Base-by-base conservation (phyloP, 345 rosid species). In the Rhodomyrtus tomentosa region DNA sequence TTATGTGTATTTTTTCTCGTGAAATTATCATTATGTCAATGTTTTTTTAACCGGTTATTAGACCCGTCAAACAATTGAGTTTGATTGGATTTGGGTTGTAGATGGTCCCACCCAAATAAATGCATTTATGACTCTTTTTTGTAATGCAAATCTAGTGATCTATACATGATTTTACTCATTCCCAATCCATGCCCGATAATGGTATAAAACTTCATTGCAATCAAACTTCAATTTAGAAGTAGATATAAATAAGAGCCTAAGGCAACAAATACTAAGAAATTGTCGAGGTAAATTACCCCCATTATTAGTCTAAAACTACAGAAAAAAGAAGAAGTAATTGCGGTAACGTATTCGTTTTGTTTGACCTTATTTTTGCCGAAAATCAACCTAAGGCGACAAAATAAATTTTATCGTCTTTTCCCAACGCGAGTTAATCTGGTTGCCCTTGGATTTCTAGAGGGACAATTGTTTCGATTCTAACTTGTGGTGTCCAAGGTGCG, bases 311-410 rank as follows among this genome's bases (percentile, higher is more conserved):
- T 16, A 62, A 15, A 32, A 62, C 0, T 0, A 29, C 42, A 6
- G 18, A 7, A 10, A 45, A 45, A 7, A 8, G 9, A 10, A 45
- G 9, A 10, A 40, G 5, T 4, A 15, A 59, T 15, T 6, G 12
- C 1, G 0, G 18, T 2, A 2, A 62, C 4, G 20, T 16, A 32
- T 32, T 62, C 20, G 5, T 22, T 0, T 0, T 2, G 76, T 15
- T 62, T 1, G 0, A 32, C 3, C 1, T 62, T 16, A 2, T 8
- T 62, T 62, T 62, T 32, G 42, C 6, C 9, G 21, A 62, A 59
- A 32, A 62, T 32, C 76, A 16, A 16, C 76, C 10, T 62, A 20
- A 62, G 42, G 24, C 3, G 40, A 32, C 24, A 32, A 62, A 16
- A 38, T 52, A 18, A 52, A 52, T 5, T 52, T 52, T 20, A 22